Percentiles rank a stretch among this genome's conserved stretches.
These are phyloP conservation scores for Sechiopsis laciniata DNA, from an alignment of 306 rosid genomes.

Conservation along the genomic window DNA sequence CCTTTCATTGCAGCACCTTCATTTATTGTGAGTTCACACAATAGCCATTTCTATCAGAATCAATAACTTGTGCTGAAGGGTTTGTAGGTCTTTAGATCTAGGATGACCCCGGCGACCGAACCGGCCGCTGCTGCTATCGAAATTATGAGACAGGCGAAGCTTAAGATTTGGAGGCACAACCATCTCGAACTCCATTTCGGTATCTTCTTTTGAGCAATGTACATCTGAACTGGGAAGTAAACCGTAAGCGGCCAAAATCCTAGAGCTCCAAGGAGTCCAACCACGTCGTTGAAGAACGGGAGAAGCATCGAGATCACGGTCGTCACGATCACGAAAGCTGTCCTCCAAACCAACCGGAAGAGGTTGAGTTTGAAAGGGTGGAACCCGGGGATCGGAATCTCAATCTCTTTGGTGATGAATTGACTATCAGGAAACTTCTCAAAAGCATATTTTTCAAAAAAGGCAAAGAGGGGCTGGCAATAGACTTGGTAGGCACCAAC, in stretches of 20 bases:
- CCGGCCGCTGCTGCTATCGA: conserved; percentile 52
- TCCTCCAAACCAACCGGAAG: conserved; percentile 56
- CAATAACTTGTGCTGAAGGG: conserved; percentile 37
- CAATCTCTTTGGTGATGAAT: conserved; percentile 40
- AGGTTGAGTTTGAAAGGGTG: conserved; percentile 41
- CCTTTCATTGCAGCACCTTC: background rate
- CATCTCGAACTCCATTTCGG: conserved; percentile 60
- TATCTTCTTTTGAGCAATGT: conserved; percentile 49
- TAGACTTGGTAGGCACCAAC: conserved; percentile 74
- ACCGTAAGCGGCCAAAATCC: conserved; percentile 66
- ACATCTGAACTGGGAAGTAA: conserved; percentile 68
- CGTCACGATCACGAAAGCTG: conserved; percentile 36
- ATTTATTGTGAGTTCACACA: no score
- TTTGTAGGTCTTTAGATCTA: conserved; percentile 39
- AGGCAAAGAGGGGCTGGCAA: conserved; percentile 53
- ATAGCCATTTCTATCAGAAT: background rate
- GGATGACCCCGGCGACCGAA: conserved; percentile 44
- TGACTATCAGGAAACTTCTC: conserved; percentile 30
- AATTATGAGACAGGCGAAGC: conserved; percentile 41
- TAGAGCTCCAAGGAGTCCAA: conserved; percentile 65
- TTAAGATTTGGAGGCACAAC: conserved; percentile 49
- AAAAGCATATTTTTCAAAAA: conserved; percentile 34
- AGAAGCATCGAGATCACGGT: conserved; percentile 56
- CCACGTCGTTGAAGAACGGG: conserved; percentile 66
- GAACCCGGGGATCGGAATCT: conserved; percentile 33